phyloP scores from a whole-genome alignment of 2,329 filamentous ascomycete genomes.

The Aureobasidium sp. region DNA sequence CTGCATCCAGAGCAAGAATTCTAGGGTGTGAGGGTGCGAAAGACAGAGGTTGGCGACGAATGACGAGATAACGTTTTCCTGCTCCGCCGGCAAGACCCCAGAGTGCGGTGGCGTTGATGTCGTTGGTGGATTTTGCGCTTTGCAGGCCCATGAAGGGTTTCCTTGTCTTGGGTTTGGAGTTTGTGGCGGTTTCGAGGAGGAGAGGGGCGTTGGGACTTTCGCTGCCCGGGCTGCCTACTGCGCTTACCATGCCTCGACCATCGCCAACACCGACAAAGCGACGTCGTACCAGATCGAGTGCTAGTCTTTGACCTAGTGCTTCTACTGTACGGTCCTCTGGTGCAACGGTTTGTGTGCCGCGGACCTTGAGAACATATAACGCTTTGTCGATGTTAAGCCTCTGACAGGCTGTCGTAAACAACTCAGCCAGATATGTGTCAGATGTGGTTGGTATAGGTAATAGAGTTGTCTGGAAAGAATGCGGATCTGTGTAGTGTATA shows the following conservation, averaged over 20 bases:
- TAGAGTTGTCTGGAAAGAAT: constrained; percentile 57
- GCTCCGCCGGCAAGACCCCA: constrained; percentile 17
- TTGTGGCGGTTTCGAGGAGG: constrained; percentile 44
- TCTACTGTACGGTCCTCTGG: constrained; percentile 70
- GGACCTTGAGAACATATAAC: constrained; percentile 69
- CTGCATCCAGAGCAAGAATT: constrained; percentile 70
- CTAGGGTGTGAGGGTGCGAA: constrained; percentile 69
- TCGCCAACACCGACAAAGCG: constrained; percentile 55
- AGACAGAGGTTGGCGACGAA: constrained; percentile 74
- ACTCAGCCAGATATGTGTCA: constrained; percentile 74
- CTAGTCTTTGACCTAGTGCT: constrained; percentile 64
- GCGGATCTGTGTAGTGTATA: constrained; percentile 63
- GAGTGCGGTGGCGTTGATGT: constrained; percentile 30
- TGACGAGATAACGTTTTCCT: constrained; percentile 65
- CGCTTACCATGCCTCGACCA: constrained; percentile 39
- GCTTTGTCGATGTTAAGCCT: constrained; percentile 73
- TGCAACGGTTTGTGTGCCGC: constrained; percentile 64
- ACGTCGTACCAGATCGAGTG: constrained; percentile 66
- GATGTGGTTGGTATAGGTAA: constrained; percentile 69
- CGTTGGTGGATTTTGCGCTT: constrained; percentile 27
- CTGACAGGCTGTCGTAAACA: constrained; percentile 69
- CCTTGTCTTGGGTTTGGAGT: constrained; percentile 39
- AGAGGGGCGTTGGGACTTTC: constrained; percentile 61
- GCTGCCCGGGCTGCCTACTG: constrained; percentile 59
- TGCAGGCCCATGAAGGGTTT: constrained; percentile 14